Evolutionary conservation across 2,329 filamentous ascomycete genomes (phyloP).

Genomic region (Aspergillus viridinutans): DNA sequence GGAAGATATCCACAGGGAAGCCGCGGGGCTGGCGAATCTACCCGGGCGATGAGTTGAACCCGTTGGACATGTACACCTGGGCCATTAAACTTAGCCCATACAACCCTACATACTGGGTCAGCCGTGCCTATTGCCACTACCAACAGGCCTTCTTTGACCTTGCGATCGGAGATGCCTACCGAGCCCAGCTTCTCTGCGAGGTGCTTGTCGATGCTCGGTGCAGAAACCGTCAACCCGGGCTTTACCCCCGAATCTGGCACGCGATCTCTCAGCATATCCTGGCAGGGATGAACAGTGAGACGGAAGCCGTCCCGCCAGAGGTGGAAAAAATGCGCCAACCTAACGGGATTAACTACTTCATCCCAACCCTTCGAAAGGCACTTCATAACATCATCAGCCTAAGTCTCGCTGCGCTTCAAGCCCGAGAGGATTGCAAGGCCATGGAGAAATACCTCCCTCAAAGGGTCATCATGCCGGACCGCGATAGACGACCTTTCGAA

Average conservation of each 20-base stretch:
- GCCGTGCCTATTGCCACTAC: constrained; percentile 33
- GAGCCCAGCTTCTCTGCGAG: constrained; percentile 31
- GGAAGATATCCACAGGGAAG: constrained; percentile 17
- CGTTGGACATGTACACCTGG: constrained; percentile 36
- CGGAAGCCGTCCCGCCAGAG: constrained; percentile 5
- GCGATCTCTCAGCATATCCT: constrained; percentile 32
- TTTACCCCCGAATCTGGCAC: constrained; percentile 28
- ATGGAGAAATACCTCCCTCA: constrained; percentile 16
- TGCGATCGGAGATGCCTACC: constrained; percentile 36
- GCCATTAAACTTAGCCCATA: constrained; percentile 33
- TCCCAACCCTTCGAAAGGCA: constrained; percentile 24
- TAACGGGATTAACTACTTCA: constrained; percentile 28
- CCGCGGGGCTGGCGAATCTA: constrained; percentile 6
- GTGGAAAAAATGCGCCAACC: constrained; percentile 16
- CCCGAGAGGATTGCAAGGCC: constrained; percentile 26
- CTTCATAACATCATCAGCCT: constrained; percentile 28
- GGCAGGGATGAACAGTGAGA: constrained; percentile 5
- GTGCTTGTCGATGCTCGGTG: constrained; percentile 18
- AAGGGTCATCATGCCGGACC: constrained; percentile 14
- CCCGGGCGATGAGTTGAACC: constrained; percentile 11
- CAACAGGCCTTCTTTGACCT: constrained; percentile 31
- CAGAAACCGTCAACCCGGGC: constrained; percentile 22
- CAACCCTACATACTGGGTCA: constrained; percentile 36
- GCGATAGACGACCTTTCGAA: constrained; percentile 20
- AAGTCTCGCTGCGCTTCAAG: constrained; percentile 27